Percentiles rank a stretch among this genome's conserved stretches.
Evolutionary conservation across 73 alveolate genomes (phyloP).

Genomic region (Stentor roeselii): DNA sequence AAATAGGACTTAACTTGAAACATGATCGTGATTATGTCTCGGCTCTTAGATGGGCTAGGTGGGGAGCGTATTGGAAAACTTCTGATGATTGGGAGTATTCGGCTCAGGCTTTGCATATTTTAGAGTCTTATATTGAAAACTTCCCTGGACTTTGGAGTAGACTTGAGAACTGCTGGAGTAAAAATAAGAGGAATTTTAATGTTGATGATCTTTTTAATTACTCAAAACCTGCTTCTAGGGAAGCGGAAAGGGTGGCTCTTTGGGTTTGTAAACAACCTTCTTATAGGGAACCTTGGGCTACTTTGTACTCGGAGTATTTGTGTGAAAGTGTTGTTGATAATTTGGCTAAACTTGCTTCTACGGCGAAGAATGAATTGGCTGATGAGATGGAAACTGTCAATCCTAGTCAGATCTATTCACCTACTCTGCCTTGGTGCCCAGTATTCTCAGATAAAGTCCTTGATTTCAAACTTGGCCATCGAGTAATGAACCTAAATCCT

Average conservation of each 20-base stretch:
- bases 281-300: slow-evolving; percentile 4
- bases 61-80: slow-evolving; percentile 21
- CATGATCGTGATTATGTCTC: slow-evolving; percentile 8
- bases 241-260: slow-evolving; percentile 18
- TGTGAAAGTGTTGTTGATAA: background rate
- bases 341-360: background rate
- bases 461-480: slow-evolving; percentile 42
- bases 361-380: background rate
- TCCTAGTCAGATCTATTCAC: background rate
- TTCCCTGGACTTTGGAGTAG: slow-evolving; percentile 13
- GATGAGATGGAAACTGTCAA: background rate
- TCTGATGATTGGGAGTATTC: slow-evolving; percentile 25
- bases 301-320: slow-evolving; percentile 6
- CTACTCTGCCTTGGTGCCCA: slow-evolving; percentile 31
- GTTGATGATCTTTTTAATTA: slow-evolving; percentile 11
- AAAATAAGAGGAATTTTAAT: background rate
- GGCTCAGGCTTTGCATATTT: background rate
- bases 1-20: slow-evolving; percentile 15
- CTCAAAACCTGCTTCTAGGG: background rate
- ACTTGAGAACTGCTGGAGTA: slow-evolving; percentile 18
- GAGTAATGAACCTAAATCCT: slow-evolving; percentile 48
- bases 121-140: background rate
- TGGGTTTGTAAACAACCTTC: slow-evolving; percentile 21
- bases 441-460: slow-evolving; percentile 20
- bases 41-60: slow-evolving; percentile 14